These are phyloP conservation scores for Biancaea sappan DNA, from an alignment of 306 rosid species.

Conservation along the genomic window DNA sequence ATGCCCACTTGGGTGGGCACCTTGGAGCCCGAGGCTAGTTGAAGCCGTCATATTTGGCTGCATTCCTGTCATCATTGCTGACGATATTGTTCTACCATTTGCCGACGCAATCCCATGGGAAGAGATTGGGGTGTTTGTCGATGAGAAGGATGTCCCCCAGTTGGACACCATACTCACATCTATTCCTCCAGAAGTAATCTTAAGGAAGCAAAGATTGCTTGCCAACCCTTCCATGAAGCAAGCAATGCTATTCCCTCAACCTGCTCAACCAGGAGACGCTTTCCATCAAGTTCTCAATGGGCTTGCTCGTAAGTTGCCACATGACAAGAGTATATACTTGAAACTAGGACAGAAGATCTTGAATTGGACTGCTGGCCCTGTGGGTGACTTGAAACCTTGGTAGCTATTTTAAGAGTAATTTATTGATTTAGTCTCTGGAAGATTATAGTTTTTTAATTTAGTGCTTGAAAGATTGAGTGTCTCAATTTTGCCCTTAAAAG, in stretches of 20 bases:
- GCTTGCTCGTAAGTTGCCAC: conserved; percentile 93
- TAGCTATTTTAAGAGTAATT: conserved; percentile 39
- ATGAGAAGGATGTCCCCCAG: conserved; percentile 83
- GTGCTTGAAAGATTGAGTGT: too few species aligned
- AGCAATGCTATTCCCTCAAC: conserved; percentile 97
- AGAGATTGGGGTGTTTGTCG: conserved; percentile 87
- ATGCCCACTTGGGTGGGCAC: conserved; percentile 99
- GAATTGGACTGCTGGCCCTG: conserved; percentile 97
- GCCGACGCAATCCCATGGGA: conserved; percentile 99
- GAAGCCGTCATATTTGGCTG: conserved; percentile 98
- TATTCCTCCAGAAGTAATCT: conserved; percentile 78
- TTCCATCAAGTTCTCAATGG: conserved; percentile 96
- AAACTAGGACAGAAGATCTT: conserved; percentile 66
- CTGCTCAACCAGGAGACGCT: conserved; percentile 88
- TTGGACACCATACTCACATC: conserved; percentile 89
- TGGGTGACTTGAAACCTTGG: conserved; percentile 89
- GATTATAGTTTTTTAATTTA: too few species aligned
- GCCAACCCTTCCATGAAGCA: conserved; percentile 99
- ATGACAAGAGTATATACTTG: conserved; percentile 58
- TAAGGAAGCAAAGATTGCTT: conserved; percentile 90
- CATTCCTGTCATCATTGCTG: conserved; percentile 97
- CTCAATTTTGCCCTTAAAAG: too few species aligned
- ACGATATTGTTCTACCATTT: conserved; percentile 93
- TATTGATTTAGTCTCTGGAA: too few species aligned
- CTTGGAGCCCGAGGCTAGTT: conserved; percentile 97